phyloP scores from a whole-genome alignment of 73 alveolate species.

The Paramecium primaurelia region DNA sequence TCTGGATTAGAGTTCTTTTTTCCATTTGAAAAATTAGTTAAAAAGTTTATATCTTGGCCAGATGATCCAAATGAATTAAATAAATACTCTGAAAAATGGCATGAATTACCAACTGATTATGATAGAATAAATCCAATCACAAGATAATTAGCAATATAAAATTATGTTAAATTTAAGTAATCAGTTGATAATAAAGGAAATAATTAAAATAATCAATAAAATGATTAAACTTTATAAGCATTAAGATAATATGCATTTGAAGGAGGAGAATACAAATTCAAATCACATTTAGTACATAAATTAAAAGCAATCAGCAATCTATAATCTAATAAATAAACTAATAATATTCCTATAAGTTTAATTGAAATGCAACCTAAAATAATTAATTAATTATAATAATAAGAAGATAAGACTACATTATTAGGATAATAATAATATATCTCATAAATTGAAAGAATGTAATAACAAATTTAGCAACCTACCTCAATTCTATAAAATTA shows the following conservation, averaged over 20 bases:
- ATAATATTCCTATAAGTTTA: not conserved
- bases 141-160: not conserved
- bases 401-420: not conserved
- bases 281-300: not conserved
- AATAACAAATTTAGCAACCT: not conserved
- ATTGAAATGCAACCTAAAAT: not conserved
- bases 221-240: not conserved
- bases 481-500: not conserved
- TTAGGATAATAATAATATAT: not conserved
- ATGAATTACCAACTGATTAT: not conserved
- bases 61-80: not conserved
- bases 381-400: not conserved
- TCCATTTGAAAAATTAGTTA: not conserved
- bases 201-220: not conserved
- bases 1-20: constrained; percentile 21
- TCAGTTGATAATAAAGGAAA: not conserved
- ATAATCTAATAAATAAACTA: not conserved
- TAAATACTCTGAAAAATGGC: not conserved
- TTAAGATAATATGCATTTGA: not conserved
- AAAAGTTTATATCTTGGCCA: not conserved
- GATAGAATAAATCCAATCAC: constrained; percentile 28
- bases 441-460: not conserved
- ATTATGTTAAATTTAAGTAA: not conserved
- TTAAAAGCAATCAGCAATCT: not conserved
- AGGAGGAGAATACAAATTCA: not conserved